These are phyloP conservation scores for Penicillium freii DNA, from an alignment of 2,329 filamentous ascomycete species.

Conservation along the genomic window DNA sequence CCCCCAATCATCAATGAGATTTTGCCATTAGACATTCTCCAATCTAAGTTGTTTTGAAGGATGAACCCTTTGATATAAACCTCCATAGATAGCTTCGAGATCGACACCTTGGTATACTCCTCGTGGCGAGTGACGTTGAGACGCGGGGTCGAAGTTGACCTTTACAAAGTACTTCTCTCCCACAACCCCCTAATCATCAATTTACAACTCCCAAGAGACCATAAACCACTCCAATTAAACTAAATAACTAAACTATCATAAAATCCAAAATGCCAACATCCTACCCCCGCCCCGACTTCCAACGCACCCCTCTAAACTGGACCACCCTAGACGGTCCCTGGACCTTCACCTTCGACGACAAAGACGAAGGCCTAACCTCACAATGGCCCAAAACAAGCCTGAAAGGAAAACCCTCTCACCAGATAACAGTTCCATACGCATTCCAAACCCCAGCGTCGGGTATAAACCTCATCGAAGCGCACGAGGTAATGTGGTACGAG, in stretches of 20 bases:
- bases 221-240: background rate
- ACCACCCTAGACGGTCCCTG: conserved; percentile 61
- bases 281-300: conserved; percentile 66
- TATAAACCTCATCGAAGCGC: conserved; percentile 60
- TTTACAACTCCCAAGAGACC: background rate
- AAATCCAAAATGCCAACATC: conserved; percentile 9
- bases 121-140: conserved; percentile 1
- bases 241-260: background rate
- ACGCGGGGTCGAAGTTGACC: conserved; percentile 14
- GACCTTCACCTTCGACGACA: conserved; percentile 65
- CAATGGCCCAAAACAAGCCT: conserved; percentile 54
- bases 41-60: background rate
- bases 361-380: conserved; percentile 54
- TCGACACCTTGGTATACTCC: background rate
- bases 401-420: conserved; percentile 41
- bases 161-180: background rate
- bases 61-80: background rate
- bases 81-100: background rate
- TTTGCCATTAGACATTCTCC: conserved; percentile 16
- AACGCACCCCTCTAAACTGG: conserved; percentile 57
- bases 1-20: conserved; percentile 27
- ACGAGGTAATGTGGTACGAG: conserved; percentile 69
- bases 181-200: background rate
- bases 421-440: conserved; percentile 63
- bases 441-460: conserved; percentile 65